Percentiles rank a stretch among this genome's conserved stretches.
These are phyloP conservation scores for Neoconidiobolus thromboides DNA, from an alignment of 371 early-diverging fungal species.

Conservation along the genomic window DNA sequence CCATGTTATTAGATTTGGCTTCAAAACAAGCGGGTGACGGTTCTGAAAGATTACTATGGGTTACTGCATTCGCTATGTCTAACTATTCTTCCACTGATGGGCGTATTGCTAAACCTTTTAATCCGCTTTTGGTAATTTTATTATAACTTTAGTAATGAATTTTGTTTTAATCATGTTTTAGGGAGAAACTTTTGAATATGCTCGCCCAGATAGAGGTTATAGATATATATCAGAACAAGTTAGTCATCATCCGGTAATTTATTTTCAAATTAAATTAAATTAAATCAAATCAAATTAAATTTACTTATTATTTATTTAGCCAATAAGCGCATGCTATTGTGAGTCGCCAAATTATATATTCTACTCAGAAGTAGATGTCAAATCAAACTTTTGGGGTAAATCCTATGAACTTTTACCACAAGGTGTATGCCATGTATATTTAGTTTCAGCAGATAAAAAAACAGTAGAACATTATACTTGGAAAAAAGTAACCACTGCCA, in stretches of 20 bases:
- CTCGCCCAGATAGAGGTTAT: conserved; percentile 49
- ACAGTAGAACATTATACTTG: conserved; percentile 56
- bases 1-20: conserved; percentile 51
- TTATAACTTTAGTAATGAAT: conserved; percentile 10
- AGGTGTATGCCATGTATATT: conserved; percentile 51
- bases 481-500: conserved; percentile 61
- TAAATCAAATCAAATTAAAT: neutral
- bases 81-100: conserved; percentile 59
- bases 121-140: conserved; percentile 35
- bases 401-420: conserved; percentile 55
- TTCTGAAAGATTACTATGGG: conserved; percentile 44
- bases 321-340: conserved; percentile 64
- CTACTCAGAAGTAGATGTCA: conserved; percentile 58
- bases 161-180: conserved; percentile 6
- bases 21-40: conserved; percentile 23
- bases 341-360: conserved; percentile 57
- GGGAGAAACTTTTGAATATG: conserved; percentile 73
- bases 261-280: neutral
- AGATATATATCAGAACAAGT: conserved; percentile 72
- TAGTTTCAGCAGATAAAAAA: conserved; percentile 17
- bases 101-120: conserved; percentile 67
- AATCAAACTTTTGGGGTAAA: conserved; percentile 62
- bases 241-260: conserved; percentile 54
- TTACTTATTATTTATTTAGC: conserved; percentile 15
- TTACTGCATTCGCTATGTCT: conserved; percentile 68